Conservation (phyloP, 371 early-diverging fungal species). For the Basidiobolus heterosporus region DNA sequence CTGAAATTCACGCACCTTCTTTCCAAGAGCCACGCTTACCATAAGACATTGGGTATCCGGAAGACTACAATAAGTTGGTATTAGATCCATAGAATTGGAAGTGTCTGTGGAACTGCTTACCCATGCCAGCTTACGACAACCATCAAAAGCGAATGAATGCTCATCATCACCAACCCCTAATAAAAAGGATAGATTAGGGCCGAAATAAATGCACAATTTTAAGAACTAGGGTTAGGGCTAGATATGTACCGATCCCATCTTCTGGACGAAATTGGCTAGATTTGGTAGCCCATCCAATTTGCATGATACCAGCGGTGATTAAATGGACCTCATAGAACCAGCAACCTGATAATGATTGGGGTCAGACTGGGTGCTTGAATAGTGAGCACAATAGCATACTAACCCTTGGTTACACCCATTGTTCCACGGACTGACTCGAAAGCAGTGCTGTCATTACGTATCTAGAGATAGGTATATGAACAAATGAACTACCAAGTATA, state of each 20-base stretch:
- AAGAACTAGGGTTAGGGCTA: too few relatives aligned
- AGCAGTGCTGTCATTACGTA: conserved; percentile 15
- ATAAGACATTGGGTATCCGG: too few relatives aligned
- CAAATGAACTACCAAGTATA: background rate
- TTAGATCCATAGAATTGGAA: too few relatives aligned
- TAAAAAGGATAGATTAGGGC: background rate
- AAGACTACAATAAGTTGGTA: too few relatives aligned
- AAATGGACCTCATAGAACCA: conserved; percentile 37
- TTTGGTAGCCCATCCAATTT: conserved; percentile 40
- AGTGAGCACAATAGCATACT: conserved; percentile 10
- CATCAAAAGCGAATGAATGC: background rate
- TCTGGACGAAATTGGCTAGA: conserved; percentile 37
- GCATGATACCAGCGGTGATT: conserved; percentile 36
- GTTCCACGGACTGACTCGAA: conserved; percentile 15
- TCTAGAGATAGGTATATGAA: conserved; percentile 10
- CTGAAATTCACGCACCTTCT: too few relatives aligned
- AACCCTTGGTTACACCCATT: conserved; percentile 15
- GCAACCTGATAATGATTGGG: background rate
- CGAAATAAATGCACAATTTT: background rate
- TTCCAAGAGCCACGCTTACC: too few relatives aligned
- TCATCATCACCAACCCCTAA: background rate
- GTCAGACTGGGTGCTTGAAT: background rate
- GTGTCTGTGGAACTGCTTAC: background rate
- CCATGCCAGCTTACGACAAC: background rate
- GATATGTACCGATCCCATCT: conserved; percentile 25